Base-by-base conservation (phyloP, 352 stramenopile genomes). In the Nannochloropsis limnetica region DNA sequence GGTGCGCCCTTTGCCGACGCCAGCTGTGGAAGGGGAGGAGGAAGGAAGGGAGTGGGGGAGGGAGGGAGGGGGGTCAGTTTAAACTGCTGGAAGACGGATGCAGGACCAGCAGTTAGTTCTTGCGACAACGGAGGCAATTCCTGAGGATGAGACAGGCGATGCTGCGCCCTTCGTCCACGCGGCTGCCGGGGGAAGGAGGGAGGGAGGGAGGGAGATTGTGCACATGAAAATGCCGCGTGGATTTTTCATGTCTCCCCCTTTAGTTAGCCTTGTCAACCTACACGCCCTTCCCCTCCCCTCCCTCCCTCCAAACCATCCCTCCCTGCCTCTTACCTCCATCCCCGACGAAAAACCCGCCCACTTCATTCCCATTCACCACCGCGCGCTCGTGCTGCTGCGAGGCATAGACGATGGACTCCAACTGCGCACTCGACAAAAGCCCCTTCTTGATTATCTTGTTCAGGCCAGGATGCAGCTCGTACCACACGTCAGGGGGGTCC, bases 1-100 rank as follows among this genome's bases (percentile, higher is more conserved):
- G 83, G 93, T 90, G 0, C 91, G 86, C 14, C 91, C 91, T 82
- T 94, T 93, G 9, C 91, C 91, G 79, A 93, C 89, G 31, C 89
- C 90, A 11, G 86, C 85, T 74, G 61, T 25, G 61, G 20, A 15
- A 22, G 17, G 54, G 54, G 20, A 29, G 61, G 61, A 29, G 20
- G 1, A 20, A 29, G 25, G 3, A 74, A 8, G 6, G 61, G 61
- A 25, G 11, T 20, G 61, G 61, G 61, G 25, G n/a, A 74, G 22
- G 9, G 22, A 8, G 61, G 37, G 0, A 49, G 0, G 37, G 11
- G 2, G 4, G 37, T 49, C 37, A n/a, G n/a, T n/a, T n/a, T n/a
- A n/a, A n/a, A n/a, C n/a, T n/a, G n/a, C n/a, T n/a, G 37, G 11
- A 14, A 9, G 37, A 49, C 17, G 37, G 11, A 20, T 14, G 37